These are phyloP conservation scores for Aureobasidium sp. DNA, from an alignment of 2,329 filamentous ascomycete species.

Conservation along the genomic window DNA sequence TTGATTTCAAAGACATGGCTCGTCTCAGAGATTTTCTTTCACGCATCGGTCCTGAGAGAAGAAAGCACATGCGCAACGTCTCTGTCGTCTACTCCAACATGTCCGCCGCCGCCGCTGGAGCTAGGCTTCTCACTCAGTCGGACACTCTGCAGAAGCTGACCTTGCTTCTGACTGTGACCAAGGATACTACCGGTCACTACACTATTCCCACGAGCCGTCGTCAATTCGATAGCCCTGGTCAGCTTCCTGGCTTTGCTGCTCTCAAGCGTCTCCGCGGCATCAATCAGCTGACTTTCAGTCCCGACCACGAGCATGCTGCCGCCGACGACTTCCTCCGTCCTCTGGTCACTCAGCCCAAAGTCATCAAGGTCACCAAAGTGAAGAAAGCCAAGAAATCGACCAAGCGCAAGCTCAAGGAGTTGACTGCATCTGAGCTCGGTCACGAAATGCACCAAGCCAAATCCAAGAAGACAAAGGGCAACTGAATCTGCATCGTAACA, in stretches of 20 bases:
- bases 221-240: background rate
- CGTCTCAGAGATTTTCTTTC: background rate
- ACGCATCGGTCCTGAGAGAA: background rate
- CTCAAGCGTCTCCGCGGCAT: slow-evolving; percentile 9
- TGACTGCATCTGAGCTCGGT: background rate
- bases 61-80: background rate
- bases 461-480: background rate
- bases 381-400: background rate
- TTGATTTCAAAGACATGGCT: slow-evolving; percentile 7
- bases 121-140: slow-evolving; percentile 4
- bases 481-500: too few species aligned
- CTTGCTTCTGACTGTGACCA: background rate
- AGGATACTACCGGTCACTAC: slow-evolving; percentile 1
- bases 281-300: slow-evolving; percentile 1
- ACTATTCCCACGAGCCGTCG: background rate
- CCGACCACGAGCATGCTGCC: background rate
- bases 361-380: background rate
- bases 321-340: slow-evolving; percentile 10
- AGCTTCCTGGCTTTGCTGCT: slow-evolving; percentile 1
- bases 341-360: background rate
- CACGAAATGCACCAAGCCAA: background rate
- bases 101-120: background rate
- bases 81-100: background rate
- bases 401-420: background rate
- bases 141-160: background rate